These are phyloP conservation scores for Tricholoma sp. DNA, from an alignment of 768 basidiomycete genomes.

Conservation along the genomic window DNA sequence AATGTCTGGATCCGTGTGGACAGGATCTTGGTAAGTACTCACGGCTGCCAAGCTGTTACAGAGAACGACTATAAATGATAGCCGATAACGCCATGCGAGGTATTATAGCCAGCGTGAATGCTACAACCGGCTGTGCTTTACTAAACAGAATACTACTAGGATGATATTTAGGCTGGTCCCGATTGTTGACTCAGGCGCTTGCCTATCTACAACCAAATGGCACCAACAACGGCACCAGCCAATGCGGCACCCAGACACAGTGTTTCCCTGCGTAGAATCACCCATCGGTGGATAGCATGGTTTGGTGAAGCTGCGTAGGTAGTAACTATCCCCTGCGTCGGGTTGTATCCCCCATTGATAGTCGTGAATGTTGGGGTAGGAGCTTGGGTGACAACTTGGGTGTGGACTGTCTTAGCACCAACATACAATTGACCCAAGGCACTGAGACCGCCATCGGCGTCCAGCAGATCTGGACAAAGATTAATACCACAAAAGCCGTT, in stretches of 20 bases:
- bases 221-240: constrained; percentile 9
- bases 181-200: background rate
- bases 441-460: constrained; percentile 39
- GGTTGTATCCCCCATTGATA: constrained; percentile 30
- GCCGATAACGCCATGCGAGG: background rate
- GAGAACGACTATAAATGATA: too few species aligned
- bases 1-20: too few species aligned
- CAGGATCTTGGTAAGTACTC: too few species aligned
- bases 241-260: constrained; percentile 9
- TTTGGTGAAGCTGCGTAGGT: constrained; percentile 24
- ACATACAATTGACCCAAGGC: constrained; percentile 40
- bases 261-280: constrained; percentile 9
- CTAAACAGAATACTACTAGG: background rate
- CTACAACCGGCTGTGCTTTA: too few species aligned
- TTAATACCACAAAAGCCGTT: background rate
- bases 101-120: background rate
- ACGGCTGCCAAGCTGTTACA: too few species aligned
- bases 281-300: constrained; percentile 11
- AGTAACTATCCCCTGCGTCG: constrained; percentile 30
- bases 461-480: constrained; percentile 33
- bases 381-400: constrained; percentile 23
- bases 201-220: constrained; percentile 10
- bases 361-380: constrained; percentile 26
- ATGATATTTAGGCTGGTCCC: background rate
- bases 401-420: constrained; percentile 41